A percentile compares a stretch with the other conserved stretches of the same genome.
Evolutionary conservation across 2,329 filamentous ascomycete species (phyloP).

Genomic region (Exutisphaerella laricina): DNA sequence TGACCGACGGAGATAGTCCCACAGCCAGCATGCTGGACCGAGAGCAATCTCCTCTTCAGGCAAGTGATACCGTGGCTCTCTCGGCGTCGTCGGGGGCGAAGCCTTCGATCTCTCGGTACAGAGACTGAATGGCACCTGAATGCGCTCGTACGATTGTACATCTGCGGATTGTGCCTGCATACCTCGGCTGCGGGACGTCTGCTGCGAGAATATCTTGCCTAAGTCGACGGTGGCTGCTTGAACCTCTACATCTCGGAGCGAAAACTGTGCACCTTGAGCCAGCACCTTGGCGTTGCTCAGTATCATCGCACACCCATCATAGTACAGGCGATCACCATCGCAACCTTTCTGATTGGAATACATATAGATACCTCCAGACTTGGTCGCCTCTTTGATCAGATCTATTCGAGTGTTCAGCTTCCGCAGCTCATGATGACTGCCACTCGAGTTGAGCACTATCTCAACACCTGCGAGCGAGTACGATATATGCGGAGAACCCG

Average conservation of each 20-base stretch:
- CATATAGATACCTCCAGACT: slow-evolving; percentile 55
- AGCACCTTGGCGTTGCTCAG: slow-evolving; percentile 58
- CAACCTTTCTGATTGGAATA: slow-evolving; percentile 58
- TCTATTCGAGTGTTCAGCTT: slow-evolving; percentile 59
- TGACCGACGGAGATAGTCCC: slow-evolving; percentile 55
- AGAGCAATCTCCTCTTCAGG: slow-evolving; percentile 64
- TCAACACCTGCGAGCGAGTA: slow-evolving; percentile 64
- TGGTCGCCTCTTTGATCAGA: slow-evolving; percentile 63
- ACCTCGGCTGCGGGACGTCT: slow-evolving; percentile 52
- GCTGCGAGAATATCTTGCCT: slow-evolving; percentile 62
- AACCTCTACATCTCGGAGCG: slow-evolving; percentile 52
- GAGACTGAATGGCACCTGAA: slow-evolving; percentile 43
- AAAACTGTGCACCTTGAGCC: slow-evolving; percentile 62
- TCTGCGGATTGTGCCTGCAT: slow-evolving; percentile 50
- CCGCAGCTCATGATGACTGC: slow-evolving; percentile 61
- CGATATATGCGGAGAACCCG: slow-evolving; percentile 51
- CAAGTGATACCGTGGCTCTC: slow-evolving; percentile 50
- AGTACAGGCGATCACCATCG: slow-evolving; percentile 57
- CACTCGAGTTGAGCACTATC: slow-evolving; percentile 58
- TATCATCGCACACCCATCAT: slow-evolving; percentile 59
- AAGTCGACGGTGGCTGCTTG: slow-evolving; percentile 53
- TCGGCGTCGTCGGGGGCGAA: slow-evolving; percentile 37
- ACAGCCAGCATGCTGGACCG: slow-evolving; percentile 61
- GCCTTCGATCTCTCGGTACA: slow-evolving; percentile 16
- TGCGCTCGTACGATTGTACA: slow-evolving; percentile 43